phyloP scores from a whole-genome alignment of 441 rosid genomes.

The Syzygium syzygioides region DNA sequence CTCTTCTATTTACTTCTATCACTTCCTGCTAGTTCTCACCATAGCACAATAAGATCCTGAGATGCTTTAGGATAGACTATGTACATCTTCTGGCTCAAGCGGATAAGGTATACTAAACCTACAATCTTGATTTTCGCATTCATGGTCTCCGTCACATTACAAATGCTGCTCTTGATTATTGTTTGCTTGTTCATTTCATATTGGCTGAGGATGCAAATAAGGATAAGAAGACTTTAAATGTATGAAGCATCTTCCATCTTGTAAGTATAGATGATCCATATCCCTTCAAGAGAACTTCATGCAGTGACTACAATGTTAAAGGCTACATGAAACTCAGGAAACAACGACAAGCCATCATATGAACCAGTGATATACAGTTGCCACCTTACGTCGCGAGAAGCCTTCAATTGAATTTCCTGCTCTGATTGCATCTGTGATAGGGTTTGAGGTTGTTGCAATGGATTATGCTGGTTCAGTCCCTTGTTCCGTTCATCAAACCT shows the following conservation, averaged over 20 bases:
- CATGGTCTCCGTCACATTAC: neutral
- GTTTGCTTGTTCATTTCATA: neutral
- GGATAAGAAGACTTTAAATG: neutral
- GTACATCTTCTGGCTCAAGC: neutral
- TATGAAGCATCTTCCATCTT: neutral
- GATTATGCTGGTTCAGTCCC: conserved; percentile 1
- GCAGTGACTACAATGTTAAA: neutral
- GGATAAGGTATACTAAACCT: neutral
- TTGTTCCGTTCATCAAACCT: conserved; percentile 22
- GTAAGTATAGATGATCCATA: neutral
- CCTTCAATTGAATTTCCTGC: conserved; percentile 62
- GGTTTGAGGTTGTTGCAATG: conserved; percentile 17
- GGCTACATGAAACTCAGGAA: neutral
- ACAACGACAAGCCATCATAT: conserved; percentile 8
- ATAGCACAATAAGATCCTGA: neutral
- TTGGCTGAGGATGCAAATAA: neutral
- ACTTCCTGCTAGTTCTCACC: neutral
- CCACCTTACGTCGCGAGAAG: conserved; percentile 84
- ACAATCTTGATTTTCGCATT: neutral
- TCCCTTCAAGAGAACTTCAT: neutral
- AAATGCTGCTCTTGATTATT: neutral
- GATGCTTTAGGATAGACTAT: neutral
- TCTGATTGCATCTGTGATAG: conserved; percentile 32
- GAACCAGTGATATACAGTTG: conserved; percentile 42
- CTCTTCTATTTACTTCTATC: neutral